These are phyloP conservation scores for Micromonas commoda DNA, from an alignment of 139 green algal genomes.

Conservation along the genomic window DNA sequence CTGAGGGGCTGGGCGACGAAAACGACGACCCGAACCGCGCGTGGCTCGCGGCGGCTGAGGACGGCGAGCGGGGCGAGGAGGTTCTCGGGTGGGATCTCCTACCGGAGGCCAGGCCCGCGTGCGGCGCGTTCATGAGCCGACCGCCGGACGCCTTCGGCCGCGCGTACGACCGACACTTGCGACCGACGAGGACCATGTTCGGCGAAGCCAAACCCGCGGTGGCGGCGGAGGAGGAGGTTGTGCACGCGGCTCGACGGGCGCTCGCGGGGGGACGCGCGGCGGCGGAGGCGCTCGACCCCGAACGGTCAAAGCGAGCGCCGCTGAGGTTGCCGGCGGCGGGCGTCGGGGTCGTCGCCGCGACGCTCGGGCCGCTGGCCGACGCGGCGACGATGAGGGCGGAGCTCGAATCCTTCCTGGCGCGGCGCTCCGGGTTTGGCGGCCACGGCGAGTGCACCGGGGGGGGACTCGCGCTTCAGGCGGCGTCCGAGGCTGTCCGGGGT, in stretches of 20 bases:
- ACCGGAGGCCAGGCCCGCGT: background rate
- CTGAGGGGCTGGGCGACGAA: background rate
- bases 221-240: background rate
- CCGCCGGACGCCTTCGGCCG: background rate
- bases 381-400: background rate
- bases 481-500: too few relatives aligned
- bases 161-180: background rate
- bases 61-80: too few relatives aligned
- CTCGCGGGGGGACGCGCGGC: background rate
- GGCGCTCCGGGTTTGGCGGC: background rate
- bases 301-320: background rate
- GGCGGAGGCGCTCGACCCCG: background rate
- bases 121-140: background rate
- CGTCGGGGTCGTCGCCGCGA: too few relatives aligned
- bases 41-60: too few relatives aligned
- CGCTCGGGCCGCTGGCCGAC: background rate
- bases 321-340: background rate
- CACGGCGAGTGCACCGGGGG: background rate
- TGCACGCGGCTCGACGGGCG: background rate
- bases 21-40: background rate
- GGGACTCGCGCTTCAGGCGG: background rate
- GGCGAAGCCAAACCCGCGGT: background rate
- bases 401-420: background rate
- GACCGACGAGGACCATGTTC: background rate
- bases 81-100: background rate